A percentile compares a stretch with the other conserved stretches of the same genome.
Evolutionary conservation across 2,329 filamentous ascomycete species (phyloP).

Genomic region (Cladophialophora bantiana): DNA sequence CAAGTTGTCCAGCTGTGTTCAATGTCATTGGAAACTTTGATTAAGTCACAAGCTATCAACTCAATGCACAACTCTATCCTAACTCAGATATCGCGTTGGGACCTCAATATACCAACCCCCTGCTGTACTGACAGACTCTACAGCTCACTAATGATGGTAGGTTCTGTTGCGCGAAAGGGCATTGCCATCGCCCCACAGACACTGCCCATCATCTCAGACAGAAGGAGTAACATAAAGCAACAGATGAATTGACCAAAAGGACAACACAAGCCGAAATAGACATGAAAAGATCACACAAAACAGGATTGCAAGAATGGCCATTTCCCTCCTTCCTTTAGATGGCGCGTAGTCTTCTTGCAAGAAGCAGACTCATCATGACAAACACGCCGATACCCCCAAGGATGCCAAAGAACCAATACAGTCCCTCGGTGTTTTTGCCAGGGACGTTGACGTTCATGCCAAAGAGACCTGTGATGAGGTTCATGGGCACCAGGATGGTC

Average conservation of each 20-base stretch:
- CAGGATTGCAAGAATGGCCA: slow-evolving; percentile 1
- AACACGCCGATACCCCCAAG: slow-evolving; percentile 54
- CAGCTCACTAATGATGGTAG: neutral
- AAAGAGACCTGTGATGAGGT: slow-evolving; percentile 75
- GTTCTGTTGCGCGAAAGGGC: neutral
- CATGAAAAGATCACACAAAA: neutral
- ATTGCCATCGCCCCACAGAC: neutral
- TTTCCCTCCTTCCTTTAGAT: slow-evolving; percentile 23
- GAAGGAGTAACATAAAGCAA: neutral
- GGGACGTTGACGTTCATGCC: slow-evolving; percentile 61
- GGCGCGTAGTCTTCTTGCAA: slow-evolving; percentile 47
- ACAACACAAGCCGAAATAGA: neutral
- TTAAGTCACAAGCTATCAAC: neutral
- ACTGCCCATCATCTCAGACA: neutral
- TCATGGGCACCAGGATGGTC: slow-evolving; percentile 94
- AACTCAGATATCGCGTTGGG: neutral
- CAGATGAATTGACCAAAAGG: neutral
- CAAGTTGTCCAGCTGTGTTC: neutral
- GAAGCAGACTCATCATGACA: slow-evolving; percentile 48
- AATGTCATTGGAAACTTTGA: neutral
- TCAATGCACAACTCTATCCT: slow-evolving; percentile 5
- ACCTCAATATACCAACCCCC: neutral
- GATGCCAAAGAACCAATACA: slow-evolving; percentile 60
- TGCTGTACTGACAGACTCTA: neutral
- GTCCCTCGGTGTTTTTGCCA: slow-evolving; percentile 45